Evolutionary conservation across 1,139 yeast genomes (phyloP), one percentile per base, ranked within the genome.

Genomic region (Blastobotrys capitulatus): DNA sequence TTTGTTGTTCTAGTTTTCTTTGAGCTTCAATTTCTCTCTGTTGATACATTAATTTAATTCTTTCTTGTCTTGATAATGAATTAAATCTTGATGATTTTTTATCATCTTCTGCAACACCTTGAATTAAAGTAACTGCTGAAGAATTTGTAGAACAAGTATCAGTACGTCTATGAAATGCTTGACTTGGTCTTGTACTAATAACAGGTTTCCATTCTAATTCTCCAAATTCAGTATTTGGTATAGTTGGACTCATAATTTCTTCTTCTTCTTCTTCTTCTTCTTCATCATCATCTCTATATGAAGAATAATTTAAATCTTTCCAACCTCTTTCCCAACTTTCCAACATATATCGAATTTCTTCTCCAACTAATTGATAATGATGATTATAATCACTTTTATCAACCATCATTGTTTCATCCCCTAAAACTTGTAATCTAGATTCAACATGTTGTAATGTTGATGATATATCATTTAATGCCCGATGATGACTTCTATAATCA

Each of bases 401-500:
- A 5, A 53, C 55, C 38, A 35, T 35, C 27, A 38, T 19, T n/a
- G 52, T 35, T 4, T 54, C 57, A 25, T 64, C 68, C 2, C 64
- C 58, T 20, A 68, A 47, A 10, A 65, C 53, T 37, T 66, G 64
- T 54, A 70, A 54, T 31, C 70, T 60, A 2, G 71, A 65, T 32
- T 69, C 71, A n/a, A 70, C 51, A 45, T 61, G 66, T 43, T 66
- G 64, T 15, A 68, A 50, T 3, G 66, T 53, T 2, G 58, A 54
- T 6, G 65, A 50, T 38, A 68, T 57, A 19, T 55, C 52, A 48
- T 60, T 54, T 16, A 66, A 48, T 13, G 61, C 48, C 32, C 57
- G 50, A 42, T 58, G 38, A 43, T 59, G 59, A 20, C 48, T 47
- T 32, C 55, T 46, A 56, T 54, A 51, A 22, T 50, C 50, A 15